A percentile compares a stretch with the other conserved stretches of the same genome.
Evolutionary conservation across 2,329 filamentous ascomycete genomes (phyloP).

Genomic region (Sclerotinia glacialis): DNA sequence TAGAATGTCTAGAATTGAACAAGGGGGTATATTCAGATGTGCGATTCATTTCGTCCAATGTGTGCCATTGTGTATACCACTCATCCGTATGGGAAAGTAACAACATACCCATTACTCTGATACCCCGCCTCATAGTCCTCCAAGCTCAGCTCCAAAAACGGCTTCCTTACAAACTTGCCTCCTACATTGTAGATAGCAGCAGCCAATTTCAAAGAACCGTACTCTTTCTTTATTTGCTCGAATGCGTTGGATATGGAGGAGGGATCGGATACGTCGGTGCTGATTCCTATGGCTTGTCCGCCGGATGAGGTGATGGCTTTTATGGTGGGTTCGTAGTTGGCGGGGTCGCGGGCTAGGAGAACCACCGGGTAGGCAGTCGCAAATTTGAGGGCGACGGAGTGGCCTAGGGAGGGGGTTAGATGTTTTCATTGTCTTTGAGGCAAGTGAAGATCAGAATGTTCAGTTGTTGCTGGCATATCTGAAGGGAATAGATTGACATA

Average conservation of each 20-base stretch:
- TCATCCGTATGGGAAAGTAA: not conserved
- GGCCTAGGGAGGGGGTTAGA: constrained; percentile 38
- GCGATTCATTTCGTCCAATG: too few relatives aligned
- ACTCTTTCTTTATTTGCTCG: constrained; percentile 57
- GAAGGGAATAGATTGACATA: constrained; percentile 26
- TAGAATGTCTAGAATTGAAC: too few relatives aligned
- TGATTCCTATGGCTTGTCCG: constrained; percentile 68
- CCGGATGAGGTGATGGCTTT: constrained; percentile 65
- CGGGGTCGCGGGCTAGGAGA: constrained; percentile 66
- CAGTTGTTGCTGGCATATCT: not conserved
- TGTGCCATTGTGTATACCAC: too few relatives aligned
- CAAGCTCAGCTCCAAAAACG: constrained; percentile 55
- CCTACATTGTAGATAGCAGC: constrained; percentile 71
- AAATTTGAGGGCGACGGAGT: constrained; percentile 55
- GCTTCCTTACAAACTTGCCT: constrained; percentile 49
- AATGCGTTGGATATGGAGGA: constrained; percentile 56
- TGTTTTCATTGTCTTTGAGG: not conserved
- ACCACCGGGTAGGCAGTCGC: constrained; percentile 68
- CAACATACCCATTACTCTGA: constrained; percentile 49
- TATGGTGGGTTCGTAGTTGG: constrained; percentile 64
- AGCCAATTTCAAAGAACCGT: constrained; percentile 48
- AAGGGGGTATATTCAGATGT: too few relatives aligned
- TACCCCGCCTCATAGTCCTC: constrained; percentile 51
- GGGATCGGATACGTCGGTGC: constrained; percentile 59
- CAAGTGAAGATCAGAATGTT: not conserved